Evolutionary conservation across 768 basidiomycete genomes (phyloP).

Genomic region (Neoboletus subvelutipes): DNA sequence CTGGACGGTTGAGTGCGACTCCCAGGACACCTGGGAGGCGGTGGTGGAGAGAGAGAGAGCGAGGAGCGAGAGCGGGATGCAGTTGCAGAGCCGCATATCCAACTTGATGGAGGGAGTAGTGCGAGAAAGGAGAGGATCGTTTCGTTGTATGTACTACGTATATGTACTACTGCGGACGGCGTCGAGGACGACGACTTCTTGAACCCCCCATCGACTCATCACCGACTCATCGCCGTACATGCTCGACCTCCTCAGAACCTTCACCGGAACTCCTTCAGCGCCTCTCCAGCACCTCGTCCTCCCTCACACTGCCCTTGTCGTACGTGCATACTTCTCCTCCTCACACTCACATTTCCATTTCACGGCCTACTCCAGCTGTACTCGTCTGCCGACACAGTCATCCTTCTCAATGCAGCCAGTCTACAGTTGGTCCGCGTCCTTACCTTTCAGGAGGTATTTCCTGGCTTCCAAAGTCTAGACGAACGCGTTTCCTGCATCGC

Average conservation of each 20-base stretch:
- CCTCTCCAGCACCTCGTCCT: slow-evolving; percentile 59
- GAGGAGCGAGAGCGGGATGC: slow-evolving; percentile 37
- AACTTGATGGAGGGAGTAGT: neutral
- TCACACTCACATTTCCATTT: slow-evolving; percentile 2
- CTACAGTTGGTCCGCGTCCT: slow-evolving; percentile 68
- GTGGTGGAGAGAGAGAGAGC: slow-evolving; percentile 12
- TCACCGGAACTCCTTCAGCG: slow-evolving; percentile 51
- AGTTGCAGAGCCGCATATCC: slow-evolving; percentile 35
- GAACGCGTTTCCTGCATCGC: slow-evolving; percentile 58
- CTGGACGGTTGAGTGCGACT: slow-evolving; percentile 20
- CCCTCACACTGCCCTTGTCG: slow-evolving; percentile 56
- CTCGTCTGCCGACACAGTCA: slow-evolving; percentile 65
- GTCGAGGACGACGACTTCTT: neutral
- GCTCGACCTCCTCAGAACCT: slow-evolving; percentile 48
- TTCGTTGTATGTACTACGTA: neutral
- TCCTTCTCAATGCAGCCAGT: slow-evolving; percentile 68
- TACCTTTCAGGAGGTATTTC: slow-evolving; percentile 80
- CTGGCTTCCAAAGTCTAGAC: slow-evolving; percentile 45
- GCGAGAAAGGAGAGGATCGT: neutral
- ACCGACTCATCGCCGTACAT: slow-evolving; percentile 29
- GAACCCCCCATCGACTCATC: neutral
- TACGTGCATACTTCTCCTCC: slow-evolving; percentile 35
- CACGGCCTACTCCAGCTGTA: slow-evolving; percentile 51
- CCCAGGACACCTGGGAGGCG: slow-evolving; percentile 26
- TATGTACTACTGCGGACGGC: slow-evolving; percentile 11